Conservation (phyloP, 441 rosid genomes). For the Croton setiger region DNA sequence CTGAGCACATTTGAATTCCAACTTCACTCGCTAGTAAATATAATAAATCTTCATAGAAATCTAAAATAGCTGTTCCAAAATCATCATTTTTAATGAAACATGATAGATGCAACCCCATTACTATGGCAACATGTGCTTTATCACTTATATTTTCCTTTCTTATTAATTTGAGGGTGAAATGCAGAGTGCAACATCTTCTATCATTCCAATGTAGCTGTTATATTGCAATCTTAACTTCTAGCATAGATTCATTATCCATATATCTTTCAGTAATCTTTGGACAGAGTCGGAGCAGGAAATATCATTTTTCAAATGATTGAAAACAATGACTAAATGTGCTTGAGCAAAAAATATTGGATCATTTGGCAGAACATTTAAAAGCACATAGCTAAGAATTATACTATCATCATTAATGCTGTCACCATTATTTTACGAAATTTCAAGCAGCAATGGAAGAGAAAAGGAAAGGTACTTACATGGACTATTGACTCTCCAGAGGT, state of each 20-base stretch:
- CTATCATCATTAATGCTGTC: background rate
- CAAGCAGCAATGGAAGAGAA: background rate
- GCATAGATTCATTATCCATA: too few species aligned
- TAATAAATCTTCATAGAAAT: too few species aligned
- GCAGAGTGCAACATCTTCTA: background rate
- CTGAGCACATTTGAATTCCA: too few species aligned
- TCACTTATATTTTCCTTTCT: background rate
- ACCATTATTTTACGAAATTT: background rate
- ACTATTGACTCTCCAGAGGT: conserved; percentile 82
- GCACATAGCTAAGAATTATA: background rate
- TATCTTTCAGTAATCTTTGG: too few species aligned
- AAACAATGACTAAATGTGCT: background rate
- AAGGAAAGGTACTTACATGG: conserved; percentile 55
- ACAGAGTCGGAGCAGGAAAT: too few species aligned
- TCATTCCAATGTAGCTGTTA: background rate
- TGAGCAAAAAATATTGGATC: background rate
- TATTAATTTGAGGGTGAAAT: background rate
- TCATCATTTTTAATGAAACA: background rate
- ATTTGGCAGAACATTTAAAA: background rate
- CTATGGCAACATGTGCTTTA: background rate
- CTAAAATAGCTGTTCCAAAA: background rate
- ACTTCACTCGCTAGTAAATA: too few species aligned
- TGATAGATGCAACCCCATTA: background rate
- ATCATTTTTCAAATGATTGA: too few species aligned
- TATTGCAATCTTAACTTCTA: background rate